Percentiles rank a stretch among this genome's conserved stretches.
These are phyloP conservation scores for Cornus florida DNA, from an alignment of 148 eudicot species.

Conservation along the genomic window DNA sequence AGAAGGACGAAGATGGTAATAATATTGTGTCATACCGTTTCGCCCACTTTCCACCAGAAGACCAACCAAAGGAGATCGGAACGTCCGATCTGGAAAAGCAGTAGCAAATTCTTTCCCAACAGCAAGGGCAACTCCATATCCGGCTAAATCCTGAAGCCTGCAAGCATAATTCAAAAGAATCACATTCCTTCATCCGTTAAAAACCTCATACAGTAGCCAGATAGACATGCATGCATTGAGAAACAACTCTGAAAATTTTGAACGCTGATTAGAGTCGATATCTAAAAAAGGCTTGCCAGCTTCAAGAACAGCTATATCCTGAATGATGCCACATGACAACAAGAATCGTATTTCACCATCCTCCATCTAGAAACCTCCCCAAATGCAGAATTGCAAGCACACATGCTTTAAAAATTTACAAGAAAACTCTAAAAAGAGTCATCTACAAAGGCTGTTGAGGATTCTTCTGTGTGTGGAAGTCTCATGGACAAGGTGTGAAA, in stretches of 20 bases:
- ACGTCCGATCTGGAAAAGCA: slow-evolving; percentile 69
- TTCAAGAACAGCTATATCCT: background rate
- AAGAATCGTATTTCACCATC: background rate
- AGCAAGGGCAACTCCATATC: slow-evolving; percentile 84
- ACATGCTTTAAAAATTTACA: background rate
- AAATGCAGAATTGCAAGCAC: background rate
- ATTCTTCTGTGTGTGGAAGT: too few species aligned
- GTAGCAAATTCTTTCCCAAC: slow-evolving; percentile 38
- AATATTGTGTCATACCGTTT: slow-evolving; percentile 53
- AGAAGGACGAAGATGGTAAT: slow-evolving; percentile 4
- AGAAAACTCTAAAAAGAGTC: background rate
- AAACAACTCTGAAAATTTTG: background rate
- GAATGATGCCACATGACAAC: background rate
- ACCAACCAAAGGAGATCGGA: slow-evolving; percentile 56
- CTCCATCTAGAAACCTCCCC: background rate
- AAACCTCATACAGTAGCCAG: background rate
- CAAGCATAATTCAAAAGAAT: slow-evolving; percentile 16
- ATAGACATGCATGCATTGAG: slow-evolving; percentile 6
- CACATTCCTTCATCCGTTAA: slow-evolving; percentile 8
- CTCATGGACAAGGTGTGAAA: slow-evolving; percentile 4
- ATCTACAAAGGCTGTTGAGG: background rate
- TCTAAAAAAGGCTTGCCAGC: background rate
- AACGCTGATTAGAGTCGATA: background rate
- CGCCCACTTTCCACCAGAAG: slow-evolving; percentile 77
- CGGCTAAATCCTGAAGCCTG: slow-evolving; percentile 86